Percentiles rank a stretch among this genome's conserved stretches.
Evolutionary conservation across 2,329 filamentous ascomycete genomes (phyloP).

Genomic region (Neonectria hederae): DNA sequence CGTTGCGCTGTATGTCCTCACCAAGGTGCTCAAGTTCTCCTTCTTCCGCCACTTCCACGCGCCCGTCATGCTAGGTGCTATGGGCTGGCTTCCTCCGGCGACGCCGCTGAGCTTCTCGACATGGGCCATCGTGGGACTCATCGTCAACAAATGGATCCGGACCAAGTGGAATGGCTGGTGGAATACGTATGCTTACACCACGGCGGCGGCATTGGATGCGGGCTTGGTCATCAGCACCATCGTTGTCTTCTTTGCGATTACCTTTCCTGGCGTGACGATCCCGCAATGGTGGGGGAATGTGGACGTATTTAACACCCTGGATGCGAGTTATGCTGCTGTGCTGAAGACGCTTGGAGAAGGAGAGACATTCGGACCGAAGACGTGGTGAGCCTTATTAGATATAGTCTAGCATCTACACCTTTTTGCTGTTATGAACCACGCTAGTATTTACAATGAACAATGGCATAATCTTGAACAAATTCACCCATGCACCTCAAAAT

Average conservation of each 20-base stretch:
- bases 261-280: slow-evolving; percentile 51
- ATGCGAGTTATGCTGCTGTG: slow-evolving; percentile 61
- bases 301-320: slow-evolving; percentile 61
- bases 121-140: slow-evolving; percentile 65
- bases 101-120: slow-evolving; percentile 67
- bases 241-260: slow-evolving; percentile 55
- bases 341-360: slow-evolving; percentile 58
- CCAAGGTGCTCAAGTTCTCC: slow-evolving; percentile 42
- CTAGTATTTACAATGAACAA: not conserved
- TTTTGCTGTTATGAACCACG: not conserved
- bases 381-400: slow-evolving; percentile 49
- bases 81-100: slow-evolving; percentile 64
- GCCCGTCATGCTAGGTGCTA: slow-evolving; percentile 66
- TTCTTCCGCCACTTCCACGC: slow-evolving; percentile 62
- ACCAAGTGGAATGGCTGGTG: slow-evolving; percentile 67
- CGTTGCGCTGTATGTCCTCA: slow-evolving; percentile 55
- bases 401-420: too few species aligned
- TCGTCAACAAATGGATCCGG: slow-evolving; percentile 67
- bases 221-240: slow-evolving; percentile 54
- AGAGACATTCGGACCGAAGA: slow-evolving; percentile 64
- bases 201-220: slow-evolving; percentile 54
- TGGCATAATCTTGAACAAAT: not conserved
- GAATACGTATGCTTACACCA: slow-evolving; percentile 52
- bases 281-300: slow-evolving; percentile 59
- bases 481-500: not conserved